Evolutionary conservation across 257 asterid genomes (phyloP), one percentile per base, ranked within the genome.

Genomic region (Nicotiana obtusifolia): DNA sequence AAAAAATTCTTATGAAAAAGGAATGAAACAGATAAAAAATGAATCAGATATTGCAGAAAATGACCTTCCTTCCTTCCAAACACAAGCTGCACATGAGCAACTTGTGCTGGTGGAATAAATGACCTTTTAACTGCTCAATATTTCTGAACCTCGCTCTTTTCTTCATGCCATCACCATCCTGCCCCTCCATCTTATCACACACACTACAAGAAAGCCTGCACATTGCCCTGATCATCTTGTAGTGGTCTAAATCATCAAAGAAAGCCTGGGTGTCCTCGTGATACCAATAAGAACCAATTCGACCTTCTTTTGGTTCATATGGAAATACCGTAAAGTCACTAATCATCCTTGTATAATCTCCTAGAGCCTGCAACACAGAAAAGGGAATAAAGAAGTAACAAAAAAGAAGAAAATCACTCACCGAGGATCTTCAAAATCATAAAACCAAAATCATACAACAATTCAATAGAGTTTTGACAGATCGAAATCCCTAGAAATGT

Each of bases 201-300:
- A 85, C 90, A 52, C 94, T 89, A 86, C 99, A 96, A 41, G 99
- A 93, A 60, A 96, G 98, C 91, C 92, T 93, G 90, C 99, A 96
- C 98, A 92, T 96, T 59, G 97, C 98, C 90, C 90, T 90, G 88
- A 96, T 87, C 99, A 94, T 96, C 90, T 93, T 94, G 85, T 94
- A 96, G 76, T 96, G 99, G 85, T 93, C 98, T 33, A 75, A 84
- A 86, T 96, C 99, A 85, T 96, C 99, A 80, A 94, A 96, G 60
- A 92, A 91, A 10, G 95, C 93, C 88, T 93, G 99, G 0, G 98
- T 90, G 83, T 89, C 98, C 81, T 93, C 99, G 86, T 96, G 98
- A 82, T 89, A 96, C 98, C 98, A 96, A 82, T 89, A 94, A 33
- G 89, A 84, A 3, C 93, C 98, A 13, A 85, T 88, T 68, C 89